phyloP scores from a whole-genome alignment of 805 yeast genomes.

The Nakazawaea ernobii region DNA sequence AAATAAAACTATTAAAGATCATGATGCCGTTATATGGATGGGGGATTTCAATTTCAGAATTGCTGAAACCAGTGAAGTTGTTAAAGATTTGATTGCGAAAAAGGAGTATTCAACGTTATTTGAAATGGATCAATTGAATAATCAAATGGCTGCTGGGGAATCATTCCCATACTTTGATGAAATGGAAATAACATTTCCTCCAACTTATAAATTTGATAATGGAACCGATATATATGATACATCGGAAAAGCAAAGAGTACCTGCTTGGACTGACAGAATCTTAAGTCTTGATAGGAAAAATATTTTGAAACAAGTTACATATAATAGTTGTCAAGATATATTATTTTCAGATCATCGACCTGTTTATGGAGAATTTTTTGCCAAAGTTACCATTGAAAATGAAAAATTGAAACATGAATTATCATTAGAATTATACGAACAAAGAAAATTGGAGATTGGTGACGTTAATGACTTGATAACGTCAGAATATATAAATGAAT shows the following conservation, averaged over 20 bases:
- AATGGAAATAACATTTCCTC: slow-evolving; percentile 68
- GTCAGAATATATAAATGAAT: slow-evolving; percentile 21
- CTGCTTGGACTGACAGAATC: slow-evolving; percentile 95
- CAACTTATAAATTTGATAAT: slow-evolving; percentile 90
- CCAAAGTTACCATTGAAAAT: slow-evolving; percentile 61
- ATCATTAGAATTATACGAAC: slow-evolving; percentile 48
- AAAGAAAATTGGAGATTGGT: slow-evolving; percentile 39
- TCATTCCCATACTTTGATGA: slow-evolving; percentile 77
- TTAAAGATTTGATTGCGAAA: slow-evolving; percentile 47
- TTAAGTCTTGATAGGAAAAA: slow-evolving; percentile 50
- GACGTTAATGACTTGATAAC: slow-evolving; percentile 29
- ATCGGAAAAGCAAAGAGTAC: slow-evolving; percentile 87
- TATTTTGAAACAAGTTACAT: slow-evolving; percentile 52
- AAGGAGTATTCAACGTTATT: slow-evolving; percentile 46
- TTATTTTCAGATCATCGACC: slow-evolving; percentile 88
- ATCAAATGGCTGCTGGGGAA: slow-evolving; percentile 65
- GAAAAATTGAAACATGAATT: slow-evolving; percentile 44
- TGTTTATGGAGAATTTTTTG: slow-evolving; percentile 66
- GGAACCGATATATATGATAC: slow-evolving; percentile 79
- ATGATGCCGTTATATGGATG: slow-evolving; percentile 85
- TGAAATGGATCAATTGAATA: slow-evolving; percentile 71
- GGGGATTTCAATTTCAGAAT: slow-evolving; percentile 93
- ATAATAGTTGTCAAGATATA: slow-evolving; percentile 52
- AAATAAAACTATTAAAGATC: slow-evolving; percentile 70
- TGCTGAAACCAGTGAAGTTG: slow-evolving; percentile 64